Evolutionary conservation across 1,284 basidiomycete genomes (phyloP).

Genomic region (Xerocomus alliaceus): DNA sequence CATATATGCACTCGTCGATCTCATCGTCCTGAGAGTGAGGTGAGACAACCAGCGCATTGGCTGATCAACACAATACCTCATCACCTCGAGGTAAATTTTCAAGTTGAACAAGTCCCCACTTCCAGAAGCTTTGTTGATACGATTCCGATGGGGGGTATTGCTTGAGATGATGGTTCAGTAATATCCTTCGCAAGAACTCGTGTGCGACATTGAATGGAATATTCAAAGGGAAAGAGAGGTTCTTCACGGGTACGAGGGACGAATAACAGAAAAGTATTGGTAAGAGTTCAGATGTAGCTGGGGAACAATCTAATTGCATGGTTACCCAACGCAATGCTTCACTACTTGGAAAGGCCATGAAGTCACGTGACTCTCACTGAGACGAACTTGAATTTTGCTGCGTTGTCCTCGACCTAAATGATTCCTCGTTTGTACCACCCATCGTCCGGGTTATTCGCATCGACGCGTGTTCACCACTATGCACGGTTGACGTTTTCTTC

Average conservation of each 20-base stretch:
- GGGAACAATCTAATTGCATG: slow-evolving; percentile 4
- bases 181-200: slow-evolving; percentile 57
- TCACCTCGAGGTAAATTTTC: slow-evolving; percentile 50
- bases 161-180: slow-evolving; percentile 58
- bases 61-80: slow-evolving; percentile 46
- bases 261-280: slow-evolving; percentile 59
- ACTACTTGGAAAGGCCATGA: no score
- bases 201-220: slow-evolving; percentile 50
- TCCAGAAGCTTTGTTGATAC: slow-evolving; percentile 74
- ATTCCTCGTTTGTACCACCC: slow-evolving; percentile 26
- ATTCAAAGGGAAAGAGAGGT: slow-evolving; percentile 47
- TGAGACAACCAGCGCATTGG: slow-evolving; percentile 4
- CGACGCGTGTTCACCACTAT: slow-evolving; percentile 13
- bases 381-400: slow-evolving; percentile 28
- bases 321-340: background rate
- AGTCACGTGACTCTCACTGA: slow-evolving; percentile 32
- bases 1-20: slow-evolving; percentile 68
- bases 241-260: slow-evolving; percentile 54
- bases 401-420: slow-evolving; percentile 21
- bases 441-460: slow-evolving; percentile 16
- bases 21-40: slow-evolving; percentile 55
- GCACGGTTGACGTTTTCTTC: slow-evolving; percentile 28
- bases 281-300: slow-evolving; percentile 39
- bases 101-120: slow-evolving; percentile 63
- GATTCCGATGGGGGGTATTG: slow-evolving; percentile 64